Conservation (phyloP, 805 yeast species). For the Metschnikowia similis region DNA sequence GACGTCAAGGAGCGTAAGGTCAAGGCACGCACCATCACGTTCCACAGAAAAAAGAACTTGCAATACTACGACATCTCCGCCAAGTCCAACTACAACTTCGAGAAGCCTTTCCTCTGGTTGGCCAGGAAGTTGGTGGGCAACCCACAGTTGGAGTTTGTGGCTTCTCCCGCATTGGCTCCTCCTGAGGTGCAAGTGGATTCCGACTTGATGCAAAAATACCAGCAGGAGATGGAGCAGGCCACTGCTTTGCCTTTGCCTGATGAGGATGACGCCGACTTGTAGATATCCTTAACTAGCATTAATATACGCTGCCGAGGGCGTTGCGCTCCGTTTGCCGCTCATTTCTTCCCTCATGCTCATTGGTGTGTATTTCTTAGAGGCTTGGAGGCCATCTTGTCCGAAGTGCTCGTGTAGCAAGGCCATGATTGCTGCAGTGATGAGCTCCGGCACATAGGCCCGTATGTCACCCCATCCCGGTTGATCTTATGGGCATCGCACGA, state of each 20-base stretch:
- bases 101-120: slow-evolving; percentile 99
- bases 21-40: slow-evolving; percentile 98
- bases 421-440: too few species aligned
- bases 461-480: too few species aligned
- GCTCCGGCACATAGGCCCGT: too few species aligned
- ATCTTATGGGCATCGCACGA: too few species aligned
- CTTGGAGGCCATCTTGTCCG: too few species aligned
- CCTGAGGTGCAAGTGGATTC: slow-evolving; percentile 98
- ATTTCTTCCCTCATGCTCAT: too few species aligned
- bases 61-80: slow-evolving; percentile 99
- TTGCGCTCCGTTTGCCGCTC: too few species aligned
- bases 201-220: slow-evolving; percentile 95
- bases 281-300: slow-evolving; percentile 25
- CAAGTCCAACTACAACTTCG: slow-evolving; percentile 98
- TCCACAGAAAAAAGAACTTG: slow-evolving; percentile 99
- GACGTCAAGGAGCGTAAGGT: slow-evolving; percentile 99
- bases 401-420: too few species aligned
- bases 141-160: slow-evolving; percentile 97
- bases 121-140: slow-evolving; percentile 99
- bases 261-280: slow-evolving; percentile 99
- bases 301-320: not conserved
- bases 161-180: slow-evolving; percentile 99
- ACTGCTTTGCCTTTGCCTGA: slow-evolving; percentile 99
- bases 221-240: slow-evolving; percentile 99
- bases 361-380: too few species aligned